These are phyloP conservation scores for Stropharia rugosoannulata DNA, from an alignment of 768 basidiomycete genomes.

Conservation along the genomic window DNA sequence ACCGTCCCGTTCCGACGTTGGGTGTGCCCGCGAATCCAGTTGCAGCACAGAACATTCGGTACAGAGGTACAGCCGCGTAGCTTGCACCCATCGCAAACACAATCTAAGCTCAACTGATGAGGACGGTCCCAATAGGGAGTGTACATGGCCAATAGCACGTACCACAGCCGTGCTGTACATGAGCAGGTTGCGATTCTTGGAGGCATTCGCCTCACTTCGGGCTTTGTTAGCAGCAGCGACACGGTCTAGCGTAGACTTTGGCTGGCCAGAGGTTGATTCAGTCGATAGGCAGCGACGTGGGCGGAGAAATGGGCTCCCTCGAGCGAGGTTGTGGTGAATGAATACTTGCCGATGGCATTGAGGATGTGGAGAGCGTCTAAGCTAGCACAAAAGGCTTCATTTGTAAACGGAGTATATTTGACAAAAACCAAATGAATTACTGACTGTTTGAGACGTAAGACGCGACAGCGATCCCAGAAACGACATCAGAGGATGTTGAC, in stretches of 20 bases:
- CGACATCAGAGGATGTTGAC: constrained; percentile 4
- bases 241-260: background rate
- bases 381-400: constrained; percentile 7
- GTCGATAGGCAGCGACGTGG: constrained; percentile 12
- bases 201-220: constrained; percentile 43
- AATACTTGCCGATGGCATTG: constrained; percentile 6
- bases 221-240: constrained; percentile 15
- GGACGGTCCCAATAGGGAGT: background rate
- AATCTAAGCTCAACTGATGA: constrained; percentile 46
- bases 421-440: background rate
- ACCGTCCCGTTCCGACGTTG: constrained; percentile 81
- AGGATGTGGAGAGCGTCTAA: constrained; percentile 13
- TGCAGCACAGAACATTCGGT: constrained; percentile 97
- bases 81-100: constrained; percentile 78
- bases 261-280: constrained; percentile 4
- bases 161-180: constrained; percentile 88
- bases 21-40: constrained; percentile 98
- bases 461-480: constrained; percentile 10
- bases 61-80: constrained; percentile 97
- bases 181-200: constrained; percentile 68
- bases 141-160: constrained; percentile 26
- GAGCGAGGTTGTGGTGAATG: background rate
- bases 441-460: constrained; percentile 10
- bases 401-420: background rate
- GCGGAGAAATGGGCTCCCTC: constrained; percentile 1